Evolutionary conservation across 169 alveolate species (phyloP).

Genomic region (Fabrea salina): DNA sequence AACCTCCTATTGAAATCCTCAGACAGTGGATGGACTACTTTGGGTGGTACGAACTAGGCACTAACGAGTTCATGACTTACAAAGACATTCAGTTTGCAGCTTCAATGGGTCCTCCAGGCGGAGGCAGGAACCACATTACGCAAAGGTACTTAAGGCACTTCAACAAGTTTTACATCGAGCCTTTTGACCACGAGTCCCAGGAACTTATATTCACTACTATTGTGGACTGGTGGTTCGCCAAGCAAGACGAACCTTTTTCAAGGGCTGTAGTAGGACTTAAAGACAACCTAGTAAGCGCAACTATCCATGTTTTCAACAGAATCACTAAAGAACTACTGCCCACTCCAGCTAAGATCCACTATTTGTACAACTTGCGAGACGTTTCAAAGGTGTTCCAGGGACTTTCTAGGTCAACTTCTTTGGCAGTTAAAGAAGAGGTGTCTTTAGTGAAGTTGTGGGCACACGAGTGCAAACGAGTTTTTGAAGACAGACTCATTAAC

Average conservation of each 20-base stretch:
- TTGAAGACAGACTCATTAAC: constrained; percentile 83
- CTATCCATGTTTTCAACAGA: constrained; percentile 70
- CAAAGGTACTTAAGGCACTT: constrained; percentile 79
- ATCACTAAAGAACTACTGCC: constrained; percentile 75
- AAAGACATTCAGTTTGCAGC: constrained; percentile 75
- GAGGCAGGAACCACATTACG: constrained; percentile 81
- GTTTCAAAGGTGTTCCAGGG: constrained; percentile 86
- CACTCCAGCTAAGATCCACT: constrained; percentile 89
- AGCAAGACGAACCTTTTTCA: constrained; percentile 70
- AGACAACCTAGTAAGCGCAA: constrained; percentile 70
- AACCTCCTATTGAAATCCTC: constrained; percentile 88
- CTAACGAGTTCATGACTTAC: constrained; percentile 72
- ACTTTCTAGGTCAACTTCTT: constrained; percentile 70
- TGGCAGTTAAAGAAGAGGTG: constrained; percentile 76
- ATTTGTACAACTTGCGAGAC: constrained; percentile 86
- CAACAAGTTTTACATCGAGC: constrained; percentile 73
- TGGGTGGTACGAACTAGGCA: constrained; percentile 88
- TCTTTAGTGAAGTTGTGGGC: constrained; percentile 82
- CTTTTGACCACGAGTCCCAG: constrained; percentile 75
- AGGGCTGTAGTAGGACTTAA: constrained; percentile 62
- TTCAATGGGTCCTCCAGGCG: constrained; percentile 89
- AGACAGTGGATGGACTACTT: constrained; percentile 90
- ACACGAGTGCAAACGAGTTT: constrained; percentile 86
- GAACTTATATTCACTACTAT: constrained; percentile 69
- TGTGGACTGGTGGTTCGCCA: constrained; percentile 84